These are phyloP conservation scores for Trifolium dubium DNA, from an alignment of 306 rosid species.

Conservation along the genomic window DNA sequence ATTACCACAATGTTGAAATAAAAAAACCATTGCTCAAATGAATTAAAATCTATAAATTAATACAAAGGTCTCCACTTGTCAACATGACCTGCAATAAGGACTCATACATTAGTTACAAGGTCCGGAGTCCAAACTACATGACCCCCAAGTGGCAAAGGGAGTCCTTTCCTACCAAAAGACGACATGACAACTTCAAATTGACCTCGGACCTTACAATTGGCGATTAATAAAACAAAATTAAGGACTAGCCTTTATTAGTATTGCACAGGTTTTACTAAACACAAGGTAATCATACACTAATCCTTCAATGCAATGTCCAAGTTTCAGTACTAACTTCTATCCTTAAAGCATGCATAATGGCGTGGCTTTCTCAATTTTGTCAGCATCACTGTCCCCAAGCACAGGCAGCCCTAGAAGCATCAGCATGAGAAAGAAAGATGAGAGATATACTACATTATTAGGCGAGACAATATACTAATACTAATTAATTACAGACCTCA, in stretches of 20 bases:
- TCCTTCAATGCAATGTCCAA: conserved; percentile 49
- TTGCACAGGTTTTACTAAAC: conserved; percentile 50
- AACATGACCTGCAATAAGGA: conserved; percentile 5
- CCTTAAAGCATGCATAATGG: conserved; percentile 40
- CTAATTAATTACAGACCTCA: conserved; percentile 11
- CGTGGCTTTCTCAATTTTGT: conserved; percentile 40
- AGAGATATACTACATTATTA: conserved; percentile 33
- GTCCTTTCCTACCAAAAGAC: conserved; percentile 42
- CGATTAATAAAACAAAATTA: conserved; percentile 46
- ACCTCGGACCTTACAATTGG: conserved; percentile 43
- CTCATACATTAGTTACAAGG: conserved; percentile 40
- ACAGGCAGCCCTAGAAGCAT: conserved; percentile 71
- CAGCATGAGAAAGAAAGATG: conserved; percentile 38
- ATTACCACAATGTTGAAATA: neutral
- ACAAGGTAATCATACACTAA: conserved; percentile 48
- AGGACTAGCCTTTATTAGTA: conserved; percentile 53
- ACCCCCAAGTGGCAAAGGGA: conserved; percentile 40
- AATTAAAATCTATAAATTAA: neutral
- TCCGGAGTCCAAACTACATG: conserved; percentile 46
- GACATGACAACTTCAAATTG: conserved; percentile 39
- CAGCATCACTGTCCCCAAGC: conserved; percentile 87
- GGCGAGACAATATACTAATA: neutral
- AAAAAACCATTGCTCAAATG: neutral
- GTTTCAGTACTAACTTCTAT: conserved; percentile 51
- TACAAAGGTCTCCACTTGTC: neutral